Evolutionary conservation across 805 yeast genomes (phyloP).

Genomic region (Tetrapisispora taiwanensis): DNA sequence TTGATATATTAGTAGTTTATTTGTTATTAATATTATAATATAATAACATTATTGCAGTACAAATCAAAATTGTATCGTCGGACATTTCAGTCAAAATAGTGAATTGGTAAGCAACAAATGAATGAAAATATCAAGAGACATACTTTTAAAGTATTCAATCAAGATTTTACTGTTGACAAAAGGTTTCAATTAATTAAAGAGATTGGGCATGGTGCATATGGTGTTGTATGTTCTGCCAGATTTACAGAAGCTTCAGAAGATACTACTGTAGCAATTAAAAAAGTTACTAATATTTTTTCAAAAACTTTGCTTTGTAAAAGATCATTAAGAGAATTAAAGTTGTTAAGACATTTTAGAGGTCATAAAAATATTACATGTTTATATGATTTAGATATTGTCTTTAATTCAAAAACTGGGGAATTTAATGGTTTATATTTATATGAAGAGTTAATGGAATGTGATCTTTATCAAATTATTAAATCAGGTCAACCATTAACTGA

Average conservation of each 20-base stretch:
- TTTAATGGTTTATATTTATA: conserved; percentile 89
- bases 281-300: conserved; percentile 87
- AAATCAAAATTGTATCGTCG: too few species aligned
- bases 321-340: conserved; percentile 81
- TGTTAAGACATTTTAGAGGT: conserved; percentile 86
- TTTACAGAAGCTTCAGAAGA: conserved; percentile 64
- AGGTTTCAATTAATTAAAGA: conserved; percentile 85
- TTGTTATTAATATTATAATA: too few species aligned
- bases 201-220: conserved; percentile 96
- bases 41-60: too few species aligned
- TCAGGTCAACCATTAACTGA: conserved; percentile 91
- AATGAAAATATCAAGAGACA: conserved; percentile 2
- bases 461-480: conserved; percentile 92
- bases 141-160: conserved; percentile 64
- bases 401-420: conserved; percentile 44
- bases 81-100: neutral
- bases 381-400: conserved; percentile 85
- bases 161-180: conserved; percentile 85
- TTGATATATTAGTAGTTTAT: too few species aligned
- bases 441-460: conserved; percentile 97
- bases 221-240: conserved; percentile 89
- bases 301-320: conserved; percentile 87
- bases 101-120: neutral
- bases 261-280: conserved; percentile 83
- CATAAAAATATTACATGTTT: conserved; percentile 93